Conservation (phyloP, 2,329 filamentous ascomycete genomes). For the Colletotrichum horii region DNA sequence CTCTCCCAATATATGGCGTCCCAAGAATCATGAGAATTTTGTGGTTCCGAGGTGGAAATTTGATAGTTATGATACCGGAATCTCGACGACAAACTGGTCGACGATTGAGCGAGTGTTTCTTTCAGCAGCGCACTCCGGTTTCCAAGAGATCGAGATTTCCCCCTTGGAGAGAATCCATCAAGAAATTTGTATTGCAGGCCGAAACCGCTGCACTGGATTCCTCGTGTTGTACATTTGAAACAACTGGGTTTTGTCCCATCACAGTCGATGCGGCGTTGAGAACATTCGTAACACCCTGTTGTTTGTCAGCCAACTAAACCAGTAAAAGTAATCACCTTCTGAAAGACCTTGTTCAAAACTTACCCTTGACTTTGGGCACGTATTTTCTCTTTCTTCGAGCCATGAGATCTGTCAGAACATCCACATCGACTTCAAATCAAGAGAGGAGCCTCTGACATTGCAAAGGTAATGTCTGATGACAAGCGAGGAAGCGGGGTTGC, state of each 20-base stretch:
- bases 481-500: neutral
- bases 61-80: neutral
- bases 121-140: neutral
- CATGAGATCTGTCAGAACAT: neutral
- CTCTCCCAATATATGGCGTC: neutral
- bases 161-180: constrained; percentile 13
- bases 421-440: neutral
- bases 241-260: constrained; percentile 35
- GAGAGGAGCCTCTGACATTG: neutral
- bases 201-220: constrained; percentile 34
- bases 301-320: neutral
- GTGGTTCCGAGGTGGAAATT: neutral
- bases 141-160: neutral
- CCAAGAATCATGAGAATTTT: neutral
- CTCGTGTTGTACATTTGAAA: constrained; percentile 33
- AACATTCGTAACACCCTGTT: constrained; percentile 39
- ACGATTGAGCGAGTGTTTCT: constrained; percentile 11
- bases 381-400: constrained; percentile 21
- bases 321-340: neutral
- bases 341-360: neutral
- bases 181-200: constrained; percentile 32
- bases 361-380: constrained; percentile 28
- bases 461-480: neutral
- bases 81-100: neutral
- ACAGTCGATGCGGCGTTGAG: constrained; percentile 38